phyloP scores from a whole-genome alignment of 345 rosid genomes.

The Rhodamnia argentea region DNA sequence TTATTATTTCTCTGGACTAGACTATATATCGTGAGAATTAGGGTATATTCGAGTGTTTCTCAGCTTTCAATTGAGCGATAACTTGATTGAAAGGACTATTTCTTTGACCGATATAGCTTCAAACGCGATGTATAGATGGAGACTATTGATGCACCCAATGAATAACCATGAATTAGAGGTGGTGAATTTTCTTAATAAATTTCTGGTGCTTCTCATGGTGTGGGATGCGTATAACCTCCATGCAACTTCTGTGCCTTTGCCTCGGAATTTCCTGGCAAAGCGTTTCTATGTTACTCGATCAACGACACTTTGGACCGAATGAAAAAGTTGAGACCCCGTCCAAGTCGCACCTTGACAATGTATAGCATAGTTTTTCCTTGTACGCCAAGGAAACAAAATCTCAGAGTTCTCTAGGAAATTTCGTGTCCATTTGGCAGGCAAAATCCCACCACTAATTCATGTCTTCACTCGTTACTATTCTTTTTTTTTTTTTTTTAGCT shows the following conservation, averaged over 20 bases:
- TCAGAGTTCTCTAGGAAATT: background rate
- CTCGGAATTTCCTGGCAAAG: background rate
- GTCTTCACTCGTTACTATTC: background rate
- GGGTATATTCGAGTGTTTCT: background rate
- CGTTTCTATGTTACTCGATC: background rate
- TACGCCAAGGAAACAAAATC: background rate
- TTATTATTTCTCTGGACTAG: background rate
- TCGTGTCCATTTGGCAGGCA: background rate
- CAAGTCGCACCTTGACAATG: background rate
- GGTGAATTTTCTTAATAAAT: background rate
- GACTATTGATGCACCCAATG: background rate
- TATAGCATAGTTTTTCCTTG: background rate
- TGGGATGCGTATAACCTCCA: background rate
- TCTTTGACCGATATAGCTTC: background rate
- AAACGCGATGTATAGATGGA: background rate
- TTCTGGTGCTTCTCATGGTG: background rate
- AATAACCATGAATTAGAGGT: background rate
- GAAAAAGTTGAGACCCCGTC: background rate
- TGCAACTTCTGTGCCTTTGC: background rate
- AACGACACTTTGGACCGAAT: background rate
- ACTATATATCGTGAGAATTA: background rate
- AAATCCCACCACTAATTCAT: background rate
- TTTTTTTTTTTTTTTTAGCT: fast-evolving
- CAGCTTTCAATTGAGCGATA: background rate
- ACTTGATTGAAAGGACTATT: background rate